Evolutionary conservation across 2,329 filamentous ascomycete species (phyloP), one percentile per base, ranked within the genome.

Genomic region (Colletotrichum destructivum): DNA sequence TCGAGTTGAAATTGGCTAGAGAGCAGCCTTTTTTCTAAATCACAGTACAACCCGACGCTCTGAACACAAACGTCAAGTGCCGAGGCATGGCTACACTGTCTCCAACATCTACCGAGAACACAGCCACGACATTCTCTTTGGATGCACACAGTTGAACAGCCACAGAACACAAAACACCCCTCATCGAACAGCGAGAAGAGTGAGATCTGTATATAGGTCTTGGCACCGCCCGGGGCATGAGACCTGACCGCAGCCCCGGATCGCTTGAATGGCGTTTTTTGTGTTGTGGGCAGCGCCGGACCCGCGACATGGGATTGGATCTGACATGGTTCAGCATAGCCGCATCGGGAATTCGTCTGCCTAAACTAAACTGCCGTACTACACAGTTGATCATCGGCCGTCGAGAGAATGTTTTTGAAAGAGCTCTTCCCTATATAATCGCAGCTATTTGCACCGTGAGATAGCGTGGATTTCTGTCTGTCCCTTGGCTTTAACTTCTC

Each of bases 251-350:
- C 31, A 15, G 12, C 26, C 4, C 16, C 13, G 31, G 18, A 23
- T 26, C 6, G 13, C 11, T 35, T 35, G 16, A 12, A 31, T n/a
- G 18, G 11, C 52, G 52, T 31, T 12, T 2, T 2, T 35, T 21
- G 42, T 38, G 12, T 18, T n/a, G n/a, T 7, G 44, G 35, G 31
- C 31, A 31, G 31, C 31, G 6, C 31, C 26, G 21, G 42, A 49
- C 49, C 13, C 16, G 42, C 59, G 46, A 13, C 31, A 16, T 38
- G 13, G 18, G 38, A 49, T 12, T 49, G 31, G 3, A 15, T 31
- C 26, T 61, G 57, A 61, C 57, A 61, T 61, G 26, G 47, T 49
- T 38, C 35, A 18, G 23, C 59, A 49, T 49, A 62, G 59, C 59
- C 59, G 18, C 31, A 38, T 26, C 18, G 9, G n/a, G 18, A 49